Evolutionary conservation across 1,284 basidiomycete species (phyloP), one percentile per base, ranked within the genome.

Genomic region (Cryptococcus sp.): DNA sequence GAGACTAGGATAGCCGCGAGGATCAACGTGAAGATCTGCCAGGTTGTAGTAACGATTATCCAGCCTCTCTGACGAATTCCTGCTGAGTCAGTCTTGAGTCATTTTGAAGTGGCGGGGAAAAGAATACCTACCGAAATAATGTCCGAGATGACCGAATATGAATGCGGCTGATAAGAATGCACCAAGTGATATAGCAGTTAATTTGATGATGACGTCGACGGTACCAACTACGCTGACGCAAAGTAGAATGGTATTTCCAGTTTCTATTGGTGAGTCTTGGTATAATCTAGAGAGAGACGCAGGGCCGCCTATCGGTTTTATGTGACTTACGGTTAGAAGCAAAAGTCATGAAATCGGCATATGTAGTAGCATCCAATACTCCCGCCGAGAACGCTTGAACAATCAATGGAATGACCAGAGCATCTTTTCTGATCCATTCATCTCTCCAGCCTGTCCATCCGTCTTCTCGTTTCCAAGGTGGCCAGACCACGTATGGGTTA

Each of bases 201-300:
- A 52, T 0, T 61, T 43, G 9, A 72, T 59, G 5, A 59, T 49
- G 46, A 61, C 49, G n/a, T 57, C 48, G 4, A 55, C 50, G 1
- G 62, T 59, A 7, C 67, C 64, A 0, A 73, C 63, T 0, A 65
- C 62, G 0, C 65, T 59, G 37, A 74, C 63, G 14, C 69, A 72
- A n/a, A 76, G 62, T 16, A 76, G 61, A 55, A 76, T 73, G 16
- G 69, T 72, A 56, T 76, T 76, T 31, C 74, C 69, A 2, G 70
- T 70, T 54, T 72, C 60, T 64, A 16, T 9, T 34, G 9, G 48
- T 5, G 14, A 16, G 21, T 52, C 2, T 22, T n/a, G 22, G n/a
- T 7, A 7, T n/a, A n/a, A n/a, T n/a, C n/a, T n/a, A n/a, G n/a
- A n/a, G n/a, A n/a, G n/a, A n/a, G n/a, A 42, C 18, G 40, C 32